A percentile compares a stretch with the other conserved stretches of the same genome.
These are phyloP conservation scores for Piromyces sp. DNA, from an alignment of 192 early-diverging fungal species.

Conservation along the genomic window DNA sequence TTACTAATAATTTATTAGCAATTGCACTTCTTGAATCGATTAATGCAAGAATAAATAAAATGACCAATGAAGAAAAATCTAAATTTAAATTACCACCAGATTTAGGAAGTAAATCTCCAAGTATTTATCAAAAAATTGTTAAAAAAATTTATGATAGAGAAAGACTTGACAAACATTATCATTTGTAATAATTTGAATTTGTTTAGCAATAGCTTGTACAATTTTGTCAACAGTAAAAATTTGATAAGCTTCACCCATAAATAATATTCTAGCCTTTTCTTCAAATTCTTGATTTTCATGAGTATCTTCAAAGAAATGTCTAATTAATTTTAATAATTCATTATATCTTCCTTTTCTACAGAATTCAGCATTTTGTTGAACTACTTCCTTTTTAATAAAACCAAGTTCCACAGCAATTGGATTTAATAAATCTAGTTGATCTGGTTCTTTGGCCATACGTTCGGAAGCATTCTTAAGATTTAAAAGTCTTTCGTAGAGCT, in stretches of 20 bases:
- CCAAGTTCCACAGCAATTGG: not conserved
- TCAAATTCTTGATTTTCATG: constrained; percentile 47
- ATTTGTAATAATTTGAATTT: constrained; percentile 9
- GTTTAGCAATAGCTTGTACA: constrained; percentile 67
- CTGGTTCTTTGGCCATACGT: not conserved
- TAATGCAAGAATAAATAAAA: constrained; percentile 59
- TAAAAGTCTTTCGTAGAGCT: not conserved
- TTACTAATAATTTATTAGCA: constrained; percentile 77
- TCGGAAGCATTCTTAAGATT: not conserved
- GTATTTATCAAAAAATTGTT: constrained; percentile 76
- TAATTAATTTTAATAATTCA: not conserved
- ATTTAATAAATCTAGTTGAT: not conserved
- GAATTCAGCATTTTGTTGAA: not conserved
- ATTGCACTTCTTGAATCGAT: constrained; percentile 85
- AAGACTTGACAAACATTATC: constrained; percentile 32
- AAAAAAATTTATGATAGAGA: constrained; percentile 87
- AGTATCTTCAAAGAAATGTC: not conserved
- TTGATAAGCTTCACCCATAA: constrained; percentile 73
- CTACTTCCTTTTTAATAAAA: not conserved
- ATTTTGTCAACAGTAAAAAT: constrained; percentile 83
- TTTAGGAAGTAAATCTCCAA: constrained; percentile 62
- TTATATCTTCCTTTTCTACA: not conserved
- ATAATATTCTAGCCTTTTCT: constrained; percentile 67
- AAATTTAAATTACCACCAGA: constrained; percentile 56
- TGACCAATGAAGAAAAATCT: constrained; percentile 59